These are phyloP conservation scores for Reticulascus tulasneorum DNA, from an alignment of 2,329 filamentous ascomycete species.

Conservation along the genomic window DNA sequence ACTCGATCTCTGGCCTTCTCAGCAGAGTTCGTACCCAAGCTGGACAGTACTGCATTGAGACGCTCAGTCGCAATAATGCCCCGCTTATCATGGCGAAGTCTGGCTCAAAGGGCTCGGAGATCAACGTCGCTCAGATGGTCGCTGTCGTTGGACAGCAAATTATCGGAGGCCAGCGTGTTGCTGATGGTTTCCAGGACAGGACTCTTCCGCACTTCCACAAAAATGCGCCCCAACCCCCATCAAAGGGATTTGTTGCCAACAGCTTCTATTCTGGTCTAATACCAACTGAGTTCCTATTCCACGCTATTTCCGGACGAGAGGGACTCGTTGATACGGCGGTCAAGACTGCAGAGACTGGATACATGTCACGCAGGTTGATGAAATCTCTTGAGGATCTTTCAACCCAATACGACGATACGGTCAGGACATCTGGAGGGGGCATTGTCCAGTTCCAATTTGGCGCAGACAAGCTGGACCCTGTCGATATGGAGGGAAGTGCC, in stretches of 20 bases:
- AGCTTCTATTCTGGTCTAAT: slow-evolving; percentile 93
- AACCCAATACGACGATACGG: slow-evolving; percentile 89
- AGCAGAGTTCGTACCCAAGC: slow-evolving; percentile 89
- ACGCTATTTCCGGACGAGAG: slow-evolving; percentile 97
- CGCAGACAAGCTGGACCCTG: slow-evolving; percentile 90
- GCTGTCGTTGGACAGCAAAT: slow-evolving; percentile 96
- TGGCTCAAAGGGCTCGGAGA: slow-evolving; percentile 92
- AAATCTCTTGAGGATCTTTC: slow-evolving; percentile 95
- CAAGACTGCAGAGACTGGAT: slow-evolving; percentile 97
- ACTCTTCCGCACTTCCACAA: slow-evolving; percentile 95
- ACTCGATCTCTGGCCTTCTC: slow-evolving; percentile 83
- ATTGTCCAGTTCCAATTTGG: slow-evolving; percentile 98
- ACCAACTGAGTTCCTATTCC: slow-evolving; percentile 93
- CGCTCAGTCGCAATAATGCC: slow-evolving; percentile 86
- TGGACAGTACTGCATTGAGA: slow-evolving; percentile 84
- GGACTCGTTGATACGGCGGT: slow-evolving; percentile 97
- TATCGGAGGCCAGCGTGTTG: slow-evolving; percentile 87
- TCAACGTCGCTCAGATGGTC: slow-evolving; percentile 99
- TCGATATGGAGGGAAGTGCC: slow-evolving; percentile 95
- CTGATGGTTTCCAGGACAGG: slow-evolving; percentile 93
- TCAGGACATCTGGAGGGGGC: slow-evolving; percentile 81
- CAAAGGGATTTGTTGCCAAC: slow-evolving; percentile 94
- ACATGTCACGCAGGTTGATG: slow-evolving; percentile 98
- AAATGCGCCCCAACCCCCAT: slow-evolving; percentile 83
- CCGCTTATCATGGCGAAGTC: slow-evolving; percentile 96